These are phyloP conservation scores for Cyphellophora europaea DNA, from an alignment of 2,329 filamentous ascomycete genomes.

Conservation along the genomic window DNA sequence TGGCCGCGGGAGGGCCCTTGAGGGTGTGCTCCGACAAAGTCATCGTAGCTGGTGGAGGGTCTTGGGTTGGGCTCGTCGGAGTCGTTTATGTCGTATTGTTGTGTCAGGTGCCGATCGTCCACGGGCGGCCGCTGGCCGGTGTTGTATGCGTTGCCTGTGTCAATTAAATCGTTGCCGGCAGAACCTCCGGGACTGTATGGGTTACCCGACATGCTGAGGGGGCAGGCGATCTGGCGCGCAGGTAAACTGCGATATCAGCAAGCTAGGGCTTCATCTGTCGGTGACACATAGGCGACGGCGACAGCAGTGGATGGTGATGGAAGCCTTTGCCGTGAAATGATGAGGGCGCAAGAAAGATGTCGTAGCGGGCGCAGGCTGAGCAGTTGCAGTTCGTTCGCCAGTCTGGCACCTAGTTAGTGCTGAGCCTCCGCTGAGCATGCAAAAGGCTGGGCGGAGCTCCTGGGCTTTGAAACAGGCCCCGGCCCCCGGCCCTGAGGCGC, in stretches of 20 bases:
- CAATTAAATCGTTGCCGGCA: constrained; percentile 32
- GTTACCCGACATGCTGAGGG: neutral
- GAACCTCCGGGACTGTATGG: neutral
- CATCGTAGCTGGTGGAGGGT: constrained; percentile 87
- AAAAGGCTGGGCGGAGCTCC: too few relatives aligned
- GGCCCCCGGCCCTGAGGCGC: too few relatives aligned
- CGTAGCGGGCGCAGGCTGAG: too few relatives aligned
- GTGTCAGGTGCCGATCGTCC: constrained; percentile 71
- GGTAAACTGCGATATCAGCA: neutral
- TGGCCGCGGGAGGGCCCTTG: constrained; percentile 35
- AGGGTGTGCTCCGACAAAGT: constrained; percentile 68
- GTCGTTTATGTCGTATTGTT: constrained; percentile 59
- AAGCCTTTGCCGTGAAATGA: too few relatives aligned
- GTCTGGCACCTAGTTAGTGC: too few relatives aligned
- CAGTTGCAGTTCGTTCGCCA: too few relatives aligned
- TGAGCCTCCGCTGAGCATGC: too few relatives aligned
- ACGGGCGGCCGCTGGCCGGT: constrained; percentile 68
- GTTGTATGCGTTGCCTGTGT: constrained; percentile 50
- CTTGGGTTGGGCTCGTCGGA: constrained; percentile 56
- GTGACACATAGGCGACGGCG: too few relatives aligned
- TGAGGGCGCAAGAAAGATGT: too few relatives aligned
- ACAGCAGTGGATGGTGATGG: too few relatives aligned
- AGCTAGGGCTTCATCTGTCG: too few relatives aligned
- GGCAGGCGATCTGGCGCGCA: neutral
- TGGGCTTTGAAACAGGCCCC: too few relatives aligned